These are phyloP conservation scores for Ajuga chamaepitys DNA, from an alignment of 257 asterid species.

Conservation along the genomic window DNA sequence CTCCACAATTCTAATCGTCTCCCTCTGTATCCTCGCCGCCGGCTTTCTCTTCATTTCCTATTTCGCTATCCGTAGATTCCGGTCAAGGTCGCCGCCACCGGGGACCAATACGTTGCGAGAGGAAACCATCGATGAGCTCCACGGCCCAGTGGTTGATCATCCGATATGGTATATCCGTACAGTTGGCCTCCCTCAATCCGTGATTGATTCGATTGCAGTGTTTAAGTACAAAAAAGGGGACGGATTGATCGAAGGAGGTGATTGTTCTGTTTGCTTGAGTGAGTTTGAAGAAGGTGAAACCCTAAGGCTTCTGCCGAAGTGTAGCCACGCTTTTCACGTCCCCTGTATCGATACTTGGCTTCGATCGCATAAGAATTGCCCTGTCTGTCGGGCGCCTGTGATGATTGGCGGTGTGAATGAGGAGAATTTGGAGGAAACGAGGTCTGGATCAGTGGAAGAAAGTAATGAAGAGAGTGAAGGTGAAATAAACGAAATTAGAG, in stretches of 20 bases:
- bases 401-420: neutral
- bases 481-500: neutral
- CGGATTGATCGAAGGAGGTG: conserved; percentile 24
- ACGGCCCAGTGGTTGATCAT: conserved; percentile 34
- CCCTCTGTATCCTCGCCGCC: conserved; percentile 43
- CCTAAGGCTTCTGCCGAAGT: conserved; percentile 31
- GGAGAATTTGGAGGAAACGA: conserved; percentile 34
- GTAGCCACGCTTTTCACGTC: conserved; percentile 57
- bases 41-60: conserved; percentile 34
- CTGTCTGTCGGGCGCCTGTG: conserved; percentile 39
- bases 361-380: conserved; percentile 48
- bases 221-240: conserved; percentile 31
- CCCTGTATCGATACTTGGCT: conserved; percentile 59
- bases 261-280: conserved; percentile 44
- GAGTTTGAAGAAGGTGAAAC: conserved; percentile 46
- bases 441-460: conserved; percentile 8
- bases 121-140: conserved; percentile 37
- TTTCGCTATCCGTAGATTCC: conserved; percentile 23
- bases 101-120: conserved; percentile 6
- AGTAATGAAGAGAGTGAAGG: neutral
- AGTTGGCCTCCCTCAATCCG: conserved; percentile 42
- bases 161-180: conserved; percentile 61
- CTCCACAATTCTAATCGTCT: conserved; percentile 25
- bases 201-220: conserved; percentile 22
- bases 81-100: conserved; percentile 8